Evolutionary conservation across 2,329 filamentous ascomycete genomes (phyloP), one percentile per base, ranked within the genome.

Genomic region (Aspergillus flavus): DNA sequence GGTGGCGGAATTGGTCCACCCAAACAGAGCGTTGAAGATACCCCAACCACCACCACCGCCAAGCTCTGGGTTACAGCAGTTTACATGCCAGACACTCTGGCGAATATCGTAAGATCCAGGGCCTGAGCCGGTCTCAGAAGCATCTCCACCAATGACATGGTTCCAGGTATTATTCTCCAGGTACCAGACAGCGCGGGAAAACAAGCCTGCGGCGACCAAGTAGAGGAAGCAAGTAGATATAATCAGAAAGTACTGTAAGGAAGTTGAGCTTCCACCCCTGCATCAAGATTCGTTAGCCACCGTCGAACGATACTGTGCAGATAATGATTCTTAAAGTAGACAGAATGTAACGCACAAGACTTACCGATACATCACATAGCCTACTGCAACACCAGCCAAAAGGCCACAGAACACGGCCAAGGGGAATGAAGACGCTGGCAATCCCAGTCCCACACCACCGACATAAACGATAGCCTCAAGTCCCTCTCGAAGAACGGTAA

Each of bases 1-100:
- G 1, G 93, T 96, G 5, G 91, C 93, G 14, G 91, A 92, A 80
- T 96, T 96, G 64, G 88, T 86, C 93, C 93, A 97, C 62, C 93
- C 93, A 12, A 96, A 83, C 58, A 96, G 84, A 63, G 91, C 88
- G 71, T 96, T 94, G 83, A 96, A 93, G 68, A 96, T 88, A 60
- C 91, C 92, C 93, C 92, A 96, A 52, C 91, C 91, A 41, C 89
- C 88, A 55, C 90, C 90, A 32, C 91, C 90, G 66, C 91, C 88
- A 45, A 89, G 78, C 58, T 87, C 80, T 0, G 92, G 90, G 71
- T 87, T 94, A 75, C 92, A 95, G 82, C 91, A 96, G 72, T 94
- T 93, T 58, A 94, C 86, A 72, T 94, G 91, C 91, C 92, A 94
- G 26, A 95, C 90, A 66, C 86, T 92, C 71, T 89, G 83, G 61